Conservation (phyloP, 2,329 filamentous ascomycete genomes). For the Hypoxylon sp. region DNA sequence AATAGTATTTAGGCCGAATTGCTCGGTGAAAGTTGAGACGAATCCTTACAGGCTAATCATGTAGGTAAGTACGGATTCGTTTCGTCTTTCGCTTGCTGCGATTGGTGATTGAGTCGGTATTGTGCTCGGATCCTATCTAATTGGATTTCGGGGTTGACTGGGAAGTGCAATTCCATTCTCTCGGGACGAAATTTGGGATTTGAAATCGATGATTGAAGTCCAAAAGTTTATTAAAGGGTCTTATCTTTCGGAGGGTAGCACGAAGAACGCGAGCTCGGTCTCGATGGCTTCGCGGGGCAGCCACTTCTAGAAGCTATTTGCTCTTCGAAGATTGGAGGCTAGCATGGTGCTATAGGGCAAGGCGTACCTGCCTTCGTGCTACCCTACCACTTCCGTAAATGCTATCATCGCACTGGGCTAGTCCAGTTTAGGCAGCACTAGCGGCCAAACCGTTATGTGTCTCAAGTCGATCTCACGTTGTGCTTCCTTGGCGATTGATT, state of each 20-base stretch:
- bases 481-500: slow-evolving; percentile 39
- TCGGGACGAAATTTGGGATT: background rate
- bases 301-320: slow-evolving; percentile 31
- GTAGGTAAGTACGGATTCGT: background rate
- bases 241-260: background rate
- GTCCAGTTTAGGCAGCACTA: slow-evolving; percentile 24
- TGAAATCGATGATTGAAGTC: background rate
- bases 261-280: slow-evolving; percentile 2
- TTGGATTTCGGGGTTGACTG: slow-evolving; percentile 2
- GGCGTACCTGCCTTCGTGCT: slow-evolving; percentile 5
- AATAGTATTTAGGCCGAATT: slow-evolving; percentile 9
- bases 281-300: slow-evolving; percentile 22
- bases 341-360: slow-evolving; percentile 11
- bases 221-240: background rate
- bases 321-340: slow-evolving; percentile 8
- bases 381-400: slow-evolving; percentile 31
- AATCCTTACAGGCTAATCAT: slow-evolving; percentile 11
- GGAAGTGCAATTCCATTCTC: slow-evolving; percentile 11
- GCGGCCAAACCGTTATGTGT: slow-evolving; percentile 34
- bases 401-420: slow-evolving; percentile 30
- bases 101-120: slow-evolving; percentile 6
- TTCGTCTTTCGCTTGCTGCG: slow-evolving; percentile 23
- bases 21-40: slow-evolving; percentile 11
- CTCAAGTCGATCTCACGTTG: slow-evolving; percentile 38
- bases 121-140: slow-evolving; percentile 1